Conservation (phyloP, 1,139 yeast species). For the Blastobotrys buckinghamii region DNA sequence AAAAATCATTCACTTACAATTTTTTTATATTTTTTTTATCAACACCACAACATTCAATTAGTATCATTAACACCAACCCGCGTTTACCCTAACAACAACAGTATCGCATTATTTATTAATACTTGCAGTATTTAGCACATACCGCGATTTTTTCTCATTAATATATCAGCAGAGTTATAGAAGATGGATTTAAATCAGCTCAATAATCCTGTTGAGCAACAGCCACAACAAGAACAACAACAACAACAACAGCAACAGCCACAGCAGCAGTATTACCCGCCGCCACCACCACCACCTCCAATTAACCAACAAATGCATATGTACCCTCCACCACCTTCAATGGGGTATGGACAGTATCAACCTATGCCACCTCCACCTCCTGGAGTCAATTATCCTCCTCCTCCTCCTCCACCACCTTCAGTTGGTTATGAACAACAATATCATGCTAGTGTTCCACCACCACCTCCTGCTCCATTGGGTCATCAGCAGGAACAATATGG, state of each 20-base stretch:
- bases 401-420: background rate
- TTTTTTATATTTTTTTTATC: too few species aligned
- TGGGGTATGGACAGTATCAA: background rate
- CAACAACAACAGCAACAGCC: constrained; percentile 2
- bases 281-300: constrained; percentile 5
- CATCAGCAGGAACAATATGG: background rate
- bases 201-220: constrained; percentile 6
- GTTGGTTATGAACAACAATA: background rate
- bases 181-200: constrained; percentile 11
- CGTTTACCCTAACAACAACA: too few species aligned
- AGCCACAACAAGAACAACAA: constrained; percentile 1
- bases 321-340: background rate
- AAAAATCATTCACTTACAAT: too few species aligned
- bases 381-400: background rate
- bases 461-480: too few species aligned
- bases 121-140: too few species aligned
- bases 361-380: constrained; percentile 4
- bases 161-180: too few species aligned
- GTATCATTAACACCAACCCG: too few species aligned
- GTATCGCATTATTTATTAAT: too few species aligned
- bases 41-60: too few species aligned
- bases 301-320: background rate
- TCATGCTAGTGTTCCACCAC: background rate
- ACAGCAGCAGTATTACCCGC: background rate
- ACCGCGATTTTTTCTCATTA: too few species aligned